Evolutionary conservation across 2,329 filamentous ascomycete genomes (phyloP), one percentile per base, ranked within the genome.

Genomic region (Chaetomium sp.): DNA sequence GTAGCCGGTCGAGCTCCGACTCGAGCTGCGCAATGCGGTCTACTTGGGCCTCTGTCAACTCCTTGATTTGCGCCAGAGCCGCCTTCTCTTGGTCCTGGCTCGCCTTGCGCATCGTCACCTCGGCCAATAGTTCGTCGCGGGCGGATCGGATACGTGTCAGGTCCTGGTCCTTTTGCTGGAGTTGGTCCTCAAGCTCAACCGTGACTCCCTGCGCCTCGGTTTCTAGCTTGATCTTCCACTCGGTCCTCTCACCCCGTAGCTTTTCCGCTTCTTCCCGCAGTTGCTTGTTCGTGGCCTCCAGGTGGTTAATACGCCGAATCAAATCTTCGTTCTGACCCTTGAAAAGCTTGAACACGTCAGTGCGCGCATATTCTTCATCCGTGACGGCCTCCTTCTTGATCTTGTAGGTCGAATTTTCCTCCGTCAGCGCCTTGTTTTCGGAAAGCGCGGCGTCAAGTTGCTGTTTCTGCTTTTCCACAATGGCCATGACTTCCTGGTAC

Each of bases 291-390:
- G 86, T 88, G 3, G 90, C 90, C 71, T 97, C 92, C 11, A 97
- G 74, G 64, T 92, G 86, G 69, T 99, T 99, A 66, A 96, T 85
- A 40, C 90, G 86, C 70, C 89, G 92, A 63, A 96, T 90, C 7
- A 95, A 82, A 64, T 97, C 92, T 66, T 97, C 94, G 65, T 95
- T 89, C 65, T 96, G 90, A 32, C 81, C 81, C 72, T 91, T 95
- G 67, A 96, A 81, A 59, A 88, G 84, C 72, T 96, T 97, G 79
- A 96, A 99, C 3, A 96, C 79, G 65, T 96, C 91, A 4, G 91
- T 96, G 55, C 90, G 85, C 42, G 91, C 86, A 68, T 95, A 97
- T 65, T 99, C 94, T 60, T 99, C 94, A 65, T 99, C 94, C 0
- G 88, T 87, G 45, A 91, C 76, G 54, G 82, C 85, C 11, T 89